These are phyloP conservation scores for Hyaloscypha finlandica DNA, from an alignment of 495 filamentous ascomycete genomes.

Conservation along the genomic window DNA sequence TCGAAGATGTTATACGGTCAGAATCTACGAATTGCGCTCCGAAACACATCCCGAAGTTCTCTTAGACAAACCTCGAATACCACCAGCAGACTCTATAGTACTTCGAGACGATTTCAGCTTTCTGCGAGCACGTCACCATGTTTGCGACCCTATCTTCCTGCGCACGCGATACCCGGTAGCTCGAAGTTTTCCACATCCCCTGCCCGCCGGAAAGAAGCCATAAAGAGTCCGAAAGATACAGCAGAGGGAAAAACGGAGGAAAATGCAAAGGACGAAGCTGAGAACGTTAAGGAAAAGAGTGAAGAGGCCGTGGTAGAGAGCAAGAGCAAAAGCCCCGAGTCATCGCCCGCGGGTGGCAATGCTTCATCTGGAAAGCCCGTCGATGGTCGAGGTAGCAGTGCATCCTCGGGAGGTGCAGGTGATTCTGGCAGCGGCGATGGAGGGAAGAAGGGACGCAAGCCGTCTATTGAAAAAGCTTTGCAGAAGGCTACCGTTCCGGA, in stretches of 20 bases:
- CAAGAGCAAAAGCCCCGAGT: conserved; percentile 33
- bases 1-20: conserved; percentile 51
- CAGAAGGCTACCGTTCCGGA: conserved; percentile 89
- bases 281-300: conserved; percentile 47
- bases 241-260: conserved; percentile 46
- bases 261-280: conserved; percentile 50
- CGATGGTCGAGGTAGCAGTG: conserved; percentile 47
- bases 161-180: conserved; percentile 6
- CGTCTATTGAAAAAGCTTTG: conserved; percentile 68
- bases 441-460: conserved; percentile 61
- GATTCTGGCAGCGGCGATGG: conserved; percentile 50
- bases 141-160: conserved; percentile 16
- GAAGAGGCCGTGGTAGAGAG: conserved; percentile 41
- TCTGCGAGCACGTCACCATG: conserved; percentile 13
- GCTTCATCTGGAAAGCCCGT: conserved; percentile 42
- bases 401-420: conserved; percentile 43
- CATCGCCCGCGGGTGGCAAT: conserved; percentile 37
- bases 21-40: conserved; percentile 46
- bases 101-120: conserved; percentile 13
- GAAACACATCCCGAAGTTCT: conserved; percentile 27
- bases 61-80: conserved; percentile 16
- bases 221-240: conserved; percentile 38
- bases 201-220: conserved; percentile 30
- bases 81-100: conserved; percentile 27
- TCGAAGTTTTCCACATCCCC: conserved; percentile 31